Conservation (phyloP, 306 rosid species). For the Pueraria montana region DNA sequence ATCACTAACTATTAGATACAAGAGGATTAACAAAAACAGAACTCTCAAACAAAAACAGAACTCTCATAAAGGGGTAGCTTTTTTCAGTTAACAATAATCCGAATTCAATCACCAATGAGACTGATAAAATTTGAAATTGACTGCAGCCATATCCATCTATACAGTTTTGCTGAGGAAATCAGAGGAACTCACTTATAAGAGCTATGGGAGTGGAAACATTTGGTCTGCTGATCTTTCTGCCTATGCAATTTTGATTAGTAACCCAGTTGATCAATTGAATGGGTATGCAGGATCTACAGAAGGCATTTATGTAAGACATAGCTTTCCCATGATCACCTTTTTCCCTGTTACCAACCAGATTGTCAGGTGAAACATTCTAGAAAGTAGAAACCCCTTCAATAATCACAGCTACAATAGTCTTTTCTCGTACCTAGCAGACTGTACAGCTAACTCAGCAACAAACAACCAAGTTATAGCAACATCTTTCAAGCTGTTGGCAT, state of each 20-base stretch:
- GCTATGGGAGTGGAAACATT: conserved; percentile 71
- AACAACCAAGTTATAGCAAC: conserved; percentile 75
- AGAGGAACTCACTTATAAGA: conserved; percentile 70
- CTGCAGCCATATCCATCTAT: conserved; percentile 36
- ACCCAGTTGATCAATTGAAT: conserved; percentile 76
- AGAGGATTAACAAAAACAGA: conserved; percentile 20
- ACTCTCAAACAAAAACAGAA: conserved; percentile 6
- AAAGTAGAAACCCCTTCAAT: conserved; percentile 20
- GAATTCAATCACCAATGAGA: conserved; percentile 43
- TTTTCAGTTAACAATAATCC: conserved; percentile 42
- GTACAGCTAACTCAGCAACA: conserved; percentile 71
- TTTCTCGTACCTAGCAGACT: conserved; percentile 69
- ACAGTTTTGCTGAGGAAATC: conserved; percentile 32
- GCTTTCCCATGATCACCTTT: conserved; percentile 68
- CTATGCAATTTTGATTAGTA: conserved; percentile 54
- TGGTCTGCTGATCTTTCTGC: conserved; percentile 64
- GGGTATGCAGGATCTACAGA: conserved; percentile 72
- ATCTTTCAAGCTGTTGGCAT: conserved; percentile 62
- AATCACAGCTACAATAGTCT: conserved; percentile 40
- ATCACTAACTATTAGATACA: conserved; percentile 28
- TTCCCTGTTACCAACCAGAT: conserved; percentile 66
- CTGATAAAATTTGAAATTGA: conserved; percentile 30
- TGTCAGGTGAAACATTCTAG: conserved; percentile 45
- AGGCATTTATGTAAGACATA: conserved; percentile 65
- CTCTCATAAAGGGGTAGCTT: conserved; percentile 29